Conservation (phyloP, 139 green algal genomes). For the Coelastrella sp. region DNA sequence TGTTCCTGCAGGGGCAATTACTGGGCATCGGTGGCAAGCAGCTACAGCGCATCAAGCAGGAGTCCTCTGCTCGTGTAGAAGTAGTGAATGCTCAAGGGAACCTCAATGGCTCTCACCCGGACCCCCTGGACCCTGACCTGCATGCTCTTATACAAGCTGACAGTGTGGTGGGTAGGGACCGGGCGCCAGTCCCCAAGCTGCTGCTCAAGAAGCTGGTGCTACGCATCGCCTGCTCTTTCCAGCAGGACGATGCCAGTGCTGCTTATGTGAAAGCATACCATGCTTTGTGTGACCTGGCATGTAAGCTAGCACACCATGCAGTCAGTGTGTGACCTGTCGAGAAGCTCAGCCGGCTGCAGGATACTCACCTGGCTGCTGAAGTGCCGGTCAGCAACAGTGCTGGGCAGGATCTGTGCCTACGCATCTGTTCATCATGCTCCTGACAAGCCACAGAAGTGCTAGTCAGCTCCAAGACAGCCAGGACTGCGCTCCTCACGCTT, state of each 20-base stretch:
- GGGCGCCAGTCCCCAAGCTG: neutral
- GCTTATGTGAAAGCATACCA: no score
- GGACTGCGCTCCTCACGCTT: neutral
- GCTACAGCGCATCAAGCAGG: slow-evolving; percentile 43
- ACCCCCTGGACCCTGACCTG: slow-evolving; percentile 35
- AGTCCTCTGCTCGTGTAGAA: neutral
- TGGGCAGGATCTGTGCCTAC: no score
- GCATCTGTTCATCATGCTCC: no score
- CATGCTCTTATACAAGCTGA: slow-evolving; percentile 43
- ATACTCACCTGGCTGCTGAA: no score
- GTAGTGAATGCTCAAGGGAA: slow-evolving; percentile 33
- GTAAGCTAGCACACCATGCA: no score
- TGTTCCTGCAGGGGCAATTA: slow-evolving; percentile 10
- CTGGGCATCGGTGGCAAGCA: slow-evolving; percentile 26
- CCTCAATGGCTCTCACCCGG: slow-evolving; percentile 32
- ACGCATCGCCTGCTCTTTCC: no score
- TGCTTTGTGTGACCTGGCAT: no score
- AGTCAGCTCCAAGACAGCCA: neutral
- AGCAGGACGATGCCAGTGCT: no score
- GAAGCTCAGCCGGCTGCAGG: no score
- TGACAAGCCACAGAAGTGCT: no score
- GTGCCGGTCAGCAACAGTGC: no score
- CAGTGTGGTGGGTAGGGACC: slow-evolving; percentile 16
- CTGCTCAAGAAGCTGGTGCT: neutral
- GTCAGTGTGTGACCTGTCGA: no score